Evolutionary conservation across 331 rosid genomes (phyloP).

Genomic region (Ulmus americana): DNA sequence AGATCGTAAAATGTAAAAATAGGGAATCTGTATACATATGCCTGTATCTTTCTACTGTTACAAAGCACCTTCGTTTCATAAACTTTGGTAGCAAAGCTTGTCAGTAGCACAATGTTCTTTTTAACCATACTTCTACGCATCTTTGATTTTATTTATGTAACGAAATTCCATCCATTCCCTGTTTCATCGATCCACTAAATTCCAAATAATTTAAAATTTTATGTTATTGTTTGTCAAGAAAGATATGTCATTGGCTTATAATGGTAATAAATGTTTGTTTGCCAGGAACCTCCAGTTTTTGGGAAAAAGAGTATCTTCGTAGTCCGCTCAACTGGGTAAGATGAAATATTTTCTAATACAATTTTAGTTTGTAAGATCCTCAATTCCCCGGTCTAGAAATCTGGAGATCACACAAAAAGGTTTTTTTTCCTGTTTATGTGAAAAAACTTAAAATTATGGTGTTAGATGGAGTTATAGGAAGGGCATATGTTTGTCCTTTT

Average conservation of each 20-base stretch:
- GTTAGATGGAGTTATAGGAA: neutral
- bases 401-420: neutral
- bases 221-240: slow-evolving; percentile 3
- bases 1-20: neutral
- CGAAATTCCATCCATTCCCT: neutral
- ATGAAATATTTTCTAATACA: neutral
- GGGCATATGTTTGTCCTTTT: slow-evolving; percentile 2
- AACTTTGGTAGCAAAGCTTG: neutral
- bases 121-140: neutral
- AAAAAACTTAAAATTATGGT: neutral
- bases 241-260: neutral
- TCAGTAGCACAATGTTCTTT: neutral
- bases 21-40: neutral
- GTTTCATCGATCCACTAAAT: neutral
- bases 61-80: neutral
- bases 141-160: neutral
- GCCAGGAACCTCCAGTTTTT: slow-evolving; percentile 94
- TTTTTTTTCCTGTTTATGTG: slow-evolving; percentile 1
- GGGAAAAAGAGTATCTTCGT: slow-evolving; percentile 89
- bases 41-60: neutral
- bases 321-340: slow-evolving; percentile 74
- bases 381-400: neutral
- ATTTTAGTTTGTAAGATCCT: neutral
- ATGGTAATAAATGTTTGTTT: slow-evolving; percentile 18
- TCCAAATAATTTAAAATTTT: neutral